A percentile compares a stretch with the other conserved stretches of the same genome.
These are phyloP conservation scores for Trichosanthes truncata DNA, from an alignment of 306 rosid species.

Conservation along the genomic window DNA sequence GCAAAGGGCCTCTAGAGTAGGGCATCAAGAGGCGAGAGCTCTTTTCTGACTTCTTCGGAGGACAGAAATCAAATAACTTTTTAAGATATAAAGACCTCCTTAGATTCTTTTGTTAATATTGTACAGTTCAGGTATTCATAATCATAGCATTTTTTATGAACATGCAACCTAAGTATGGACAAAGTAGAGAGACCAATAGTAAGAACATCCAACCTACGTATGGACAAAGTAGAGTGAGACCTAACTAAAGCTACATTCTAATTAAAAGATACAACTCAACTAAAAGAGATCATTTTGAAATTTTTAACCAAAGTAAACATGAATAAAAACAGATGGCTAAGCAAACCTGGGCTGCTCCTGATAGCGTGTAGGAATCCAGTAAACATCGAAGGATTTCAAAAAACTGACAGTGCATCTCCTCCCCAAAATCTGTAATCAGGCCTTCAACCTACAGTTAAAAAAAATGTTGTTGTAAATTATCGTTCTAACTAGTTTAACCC, in stretches of 20 bases:
- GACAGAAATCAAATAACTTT: neutral
- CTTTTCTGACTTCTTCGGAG: neutral
- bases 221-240: neutral
- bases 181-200: neutral
- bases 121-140: neutral
- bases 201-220: neutral
- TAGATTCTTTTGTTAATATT: neutral
- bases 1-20: neutral
- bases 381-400: conserved; percentile 94
- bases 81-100: neutral
- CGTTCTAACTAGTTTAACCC: neutral
- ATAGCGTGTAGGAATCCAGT: conserved; percentile 69
- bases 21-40: neutral
- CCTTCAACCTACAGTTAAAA: conserved; percentile 61
- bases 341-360: conserved; percentile 82
- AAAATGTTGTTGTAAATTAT: neutral
- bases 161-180: neutral
- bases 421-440: conserved; percentile 87
- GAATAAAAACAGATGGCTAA: neutral
- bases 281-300: neutral
- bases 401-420: conserved; percentile 92
- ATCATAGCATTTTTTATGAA: neutral
- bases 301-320: neutral
- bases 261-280: neutral
- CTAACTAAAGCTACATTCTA: neutral